A percentile compares a stretch with the other conserved stretches of the same genome.
phyloP scores from a whole-genome alignment of 306 rosid species.

The Gillenia trifoliata region DNA sequence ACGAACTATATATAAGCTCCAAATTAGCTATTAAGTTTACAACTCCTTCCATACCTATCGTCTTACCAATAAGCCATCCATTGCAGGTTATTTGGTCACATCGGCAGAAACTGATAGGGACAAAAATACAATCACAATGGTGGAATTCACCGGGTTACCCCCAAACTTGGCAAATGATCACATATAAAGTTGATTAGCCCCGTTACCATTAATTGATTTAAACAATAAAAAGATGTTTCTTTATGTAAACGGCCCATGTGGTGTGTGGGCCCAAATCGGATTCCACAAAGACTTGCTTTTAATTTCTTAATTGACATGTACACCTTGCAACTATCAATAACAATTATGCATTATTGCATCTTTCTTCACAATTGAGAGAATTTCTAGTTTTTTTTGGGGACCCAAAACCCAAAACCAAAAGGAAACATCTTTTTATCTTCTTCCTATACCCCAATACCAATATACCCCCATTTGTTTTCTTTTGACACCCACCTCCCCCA shows the following conservation, averaged over 20 bases:
- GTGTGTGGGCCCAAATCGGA: constrained; percentile 70
- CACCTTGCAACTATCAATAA: constrained; percentile 57
- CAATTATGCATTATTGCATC: constrained; percentile 70
- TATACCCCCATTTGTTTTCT: constrained; percentile 23
- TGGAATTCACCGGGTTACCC: constrained; percentile 5
- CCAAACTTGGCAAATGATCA: constrained; percentile 20
- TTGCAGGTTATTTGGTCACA: background rate
- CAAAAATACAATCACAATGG: background rate
- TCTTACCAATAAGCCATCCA: background rate
- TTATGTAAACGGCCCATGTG: constrained; percentile 77
- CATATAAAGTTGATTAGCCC: constrained; percentile 37
- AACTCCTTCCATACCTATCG: background rate
- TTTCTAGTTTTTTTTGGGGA: constrained; percentile 34
- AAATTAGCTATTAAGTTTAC: background rate
- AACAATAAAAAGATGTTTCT: constrained; percentile 20
- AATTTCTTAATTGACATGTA: constrained; percentile 69
- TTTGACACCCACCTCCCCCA: constrained; percentile 7
- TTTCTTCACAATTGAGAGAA: constrained; percentile 56
- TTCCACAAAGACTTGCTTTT: constrained; percentile 63
- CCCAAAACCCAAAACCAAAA: constrained; percentile 59
- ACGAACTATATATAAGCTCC: background rate
- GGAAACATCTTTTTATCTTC: constrained; percentile 44
- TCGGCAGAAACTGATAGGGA: background rate
- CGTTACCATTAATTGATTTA: constrained; percentile 13
- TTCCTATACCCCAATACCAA: constrained; percentile 39